Evolutionary conservation across 2,329 filamentous ascomycete genomes (phyloP).

Genomic region (Ascochyta fabae): DNA sequence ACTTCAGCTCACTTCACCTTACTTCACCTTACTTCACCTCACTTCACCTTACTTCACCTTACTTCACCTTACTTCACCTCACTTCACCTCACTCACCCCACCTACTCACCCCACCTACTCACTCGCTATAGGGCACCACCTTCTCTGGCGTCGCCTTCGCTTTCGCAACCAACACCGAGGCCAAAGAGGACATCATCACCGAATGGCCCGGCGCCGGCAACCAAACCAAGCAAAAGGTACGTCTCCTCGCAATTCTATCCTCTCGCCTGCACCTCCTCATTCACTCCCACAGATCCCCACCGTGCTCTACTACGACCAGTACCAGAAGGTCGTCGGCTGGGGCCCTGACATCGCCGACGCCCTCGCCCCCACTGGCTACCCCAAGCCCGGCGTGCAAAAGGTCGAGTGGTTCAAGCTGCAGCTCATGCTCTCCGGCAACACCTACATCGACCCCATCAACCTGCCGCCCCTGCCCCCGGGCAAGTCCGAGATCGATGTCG

Average conservation of each 20-base stretch:
- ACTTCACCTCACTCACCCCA: too few relatives aligned
- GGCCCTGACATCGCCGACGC: conserved; percentile 97
- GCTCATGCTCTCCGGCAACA: conserved; percentile 98
- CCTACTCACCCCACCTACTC: background rate
- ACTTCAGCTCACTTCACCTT: too few relatives aligned
- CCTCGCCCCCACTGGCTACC: conserved; percentile 93
- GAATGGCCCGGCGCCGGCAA: conserved; percentile 98
- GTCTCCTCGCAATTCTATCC: background rate
- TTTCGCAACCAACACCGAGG: conserved; percentile 93
- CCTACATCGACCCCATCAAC: conserved; percentile 99
- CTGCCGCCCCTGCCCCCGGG: conserved; percentile 94
- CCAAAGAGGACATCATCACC: conserved; percentile 97
- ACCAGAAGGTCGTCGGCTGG: conserved; percentile 99
- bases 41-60: too few relatives aligned
- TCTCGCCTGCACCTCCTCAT: background rate
- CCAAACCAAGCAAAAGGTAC: conserved; percentile 97
- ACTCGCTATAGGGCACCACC: conserved; percentile 76
- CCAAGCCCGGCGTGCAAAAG: conserved; percentile 97
- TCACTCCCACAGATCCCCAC: conserved; percentile 79
- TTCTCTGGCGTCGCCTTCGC: conserved; percentile 97
- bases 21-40: too few relatives aligned
- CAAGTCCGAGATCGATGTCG: conserved; percentile 98
- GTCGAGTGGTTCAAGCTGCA: conserved; percentile 99
- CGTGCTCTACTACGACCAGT: conserved; percentile 99
- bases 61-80: too few relatives aligned